A percentile compares a stretch with the other conserved stretches of the same genome.
Evolutionary conservation across 352 stramenopile genomes (phyloP).

Genomic region (Phytophthora boehmeriae): DNA sequence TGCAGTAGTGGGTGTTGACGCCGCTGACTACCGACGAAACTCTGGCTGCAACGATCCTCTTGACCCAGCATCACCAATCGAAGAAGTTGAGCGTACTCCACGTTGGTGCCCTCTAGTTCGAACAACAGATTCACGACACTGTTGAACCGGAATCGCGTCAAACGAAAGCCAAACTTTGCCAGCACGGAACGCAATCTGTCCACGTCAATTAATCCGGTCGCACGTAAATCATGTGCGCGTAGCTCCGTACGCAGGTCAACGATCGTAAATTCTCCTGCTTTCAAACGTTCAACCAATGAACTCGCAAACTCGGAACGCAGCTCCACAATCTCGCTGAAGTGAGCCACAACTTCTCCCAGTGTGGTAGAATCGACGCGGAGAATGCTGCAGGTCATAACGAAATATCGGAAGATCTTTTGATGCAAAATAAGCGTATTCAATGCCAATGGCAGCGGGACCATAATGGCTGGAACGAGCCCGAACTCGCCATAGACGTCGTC

Average conservation of each 20-base stretch:
- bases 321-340: slow-evolving; percentile 68
- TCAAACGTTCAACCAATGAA: slow-evolving; percentile 35
- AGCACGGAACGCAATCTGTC: slow-evolving; percentile 51
- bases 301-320: slow-evolving; percentile 56
- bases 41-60: slow-evolving; percentile 8
- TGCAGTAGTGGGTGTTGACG: slow-evolving; percentile 32
- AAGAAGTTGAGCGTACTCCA: slow-evolving; percentile 57
- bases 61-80: slow-evolving; percentile 41
- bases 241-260: slow-evolving; percentile 44
- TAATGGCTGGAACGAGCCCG: slow-evolving; percentile 24
- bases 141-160: slow-evolving; percentile 70
- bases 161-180: slow-evolving; percentile 42
- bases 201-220: slow-evolving; percentile 46
- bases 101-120: slow-evolving; percentile 35
- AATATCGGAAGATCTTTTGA: slow-evolving; percentile 64
- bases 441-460: slow-evolving; percentile 45
- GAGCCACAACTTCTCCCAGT: slow-evolving; percentile 56
- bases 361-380: slow-evolving; percentile 58
- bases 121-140: slow-evolving; percentile 64
- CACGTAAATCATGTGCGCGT: slow-evolving; percentile 27
- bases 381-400: slow-evolving; percentile 62
- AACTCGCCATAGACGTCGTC: slow-evolving; percentile 42
- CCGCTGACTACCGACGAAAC: not conserved
- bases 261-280: slow-evolving; percentile 22
- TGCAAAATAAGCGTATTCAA: slow-evolving; percentile 73